phyloP scores from a whole-genome alignment of 2,329 filamentous ascomycete genomes.

The Trichoderma asperellum region DNA sequence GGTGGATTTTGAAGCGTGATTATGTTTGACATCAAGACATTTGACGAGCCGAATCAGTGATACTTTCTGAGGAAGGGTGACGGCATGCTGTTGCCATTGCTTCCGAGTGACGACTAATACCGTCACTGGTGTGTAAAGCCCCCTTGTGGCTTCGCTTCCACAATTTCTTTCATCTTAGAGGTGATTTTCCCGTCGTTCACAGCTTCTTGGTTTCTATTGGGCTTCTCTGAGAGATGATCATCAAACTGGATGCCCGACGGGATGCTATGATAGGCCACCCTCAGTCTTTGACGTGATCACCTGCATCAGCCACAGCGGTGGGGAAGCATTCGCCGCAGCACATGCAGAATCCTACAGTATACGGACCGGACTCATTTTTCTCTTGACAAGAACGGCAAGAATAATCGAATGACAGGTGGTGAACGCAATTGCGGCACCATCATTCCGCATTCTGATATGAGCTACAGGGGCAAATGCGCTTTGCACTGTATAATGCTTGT shows the following conservation, averaged over 20 bases:
- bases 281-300: constrained; percentile 10
- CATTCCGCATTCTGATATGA: neutral
- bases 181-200: neutral
- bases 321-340: neutral
- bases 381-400: neutral
- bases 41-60: neutral
- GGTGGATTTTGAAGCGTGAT: neutral
- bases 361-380: neutral
- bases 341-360: neutral
- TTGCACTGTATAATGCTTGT: neutral
- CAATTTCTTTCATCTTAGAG: neutral
- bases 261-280: neutral
- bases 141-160: neutral
- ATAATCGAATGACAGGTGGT: neutral
- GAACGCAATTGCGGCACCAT: neutral
- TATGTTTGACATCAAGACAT: neutral
- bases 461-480: neutral
- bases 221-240: neutral
- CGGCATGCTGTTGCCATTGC: neutral
- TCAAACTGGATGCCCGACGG: neutral
- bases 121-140: neutral
- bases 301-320: constrained; percentile 15
- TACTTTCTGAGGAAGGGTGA: neutral
- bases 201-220: neutral
- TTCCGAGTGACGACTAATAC: neutral